Base-by-base conservation (phyloP, 768 basidiomycete genomes). In the Tylopilus vinaceipallidus region DNA sequence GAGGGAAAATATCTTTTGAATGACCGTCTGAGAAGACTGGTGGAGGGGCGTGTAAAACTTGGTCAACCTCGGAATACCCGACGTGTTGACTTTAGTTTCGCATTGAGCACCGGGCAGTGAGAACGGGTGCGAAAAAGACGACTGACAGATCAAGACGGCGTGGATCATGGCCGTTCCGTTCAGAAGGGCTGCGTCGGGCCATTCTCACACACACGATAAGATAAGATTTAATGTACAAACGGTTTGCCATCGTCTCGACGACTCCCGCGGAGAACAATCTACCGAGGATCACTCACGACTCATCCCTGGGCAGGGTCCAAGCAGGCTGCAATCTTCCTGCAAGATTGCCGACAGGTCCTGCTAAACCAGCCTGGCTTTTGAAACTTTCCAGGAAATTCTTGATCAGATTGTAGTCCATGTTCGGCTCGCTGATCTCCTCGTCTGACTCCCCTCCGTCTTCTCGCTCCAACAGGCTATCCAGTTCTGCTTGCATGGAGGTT, bases 341-440 rank as follows among this genome's bases (percentile, higher is more conserved):
- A 38, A 99, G 72, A 62, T 86, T 97, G 45, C 95, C 79, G 13
- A 97, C 95, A 20, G 95, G 97, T 1, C 97, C 97, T 22, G 90
- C 82, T 42, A 90, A 69, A 20, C 97, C 97, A 8, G 66, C 88
- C 63, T 99, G 97, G 54, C 85, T 86, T 65, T 91, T 92, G 75
- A 91, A 98, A 68, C 93, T 95, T 73, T 97, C 93, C 67, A 98
- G 69, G 68, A 99, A 94, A 67, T 97, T 95, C 71, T 92, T 95
- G 74, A 98, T 95, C 60, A 98, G 71, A 58, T 84, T 84, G 68
- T 95, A 97, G 66, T 99, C 92, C 62, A 81, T 75, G 32, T 75
- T 69, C n/a, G 58, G 64, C 22, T 69, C 73, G 11, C 72, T 72
- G 3, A 71, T 74, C 24, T 74, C 80, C 20, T 77, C 82, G n/a